Base-by-base conservation (phyloP, 495 filamentous ascomycete genomes). In the Neurospora sp. region DNA sequence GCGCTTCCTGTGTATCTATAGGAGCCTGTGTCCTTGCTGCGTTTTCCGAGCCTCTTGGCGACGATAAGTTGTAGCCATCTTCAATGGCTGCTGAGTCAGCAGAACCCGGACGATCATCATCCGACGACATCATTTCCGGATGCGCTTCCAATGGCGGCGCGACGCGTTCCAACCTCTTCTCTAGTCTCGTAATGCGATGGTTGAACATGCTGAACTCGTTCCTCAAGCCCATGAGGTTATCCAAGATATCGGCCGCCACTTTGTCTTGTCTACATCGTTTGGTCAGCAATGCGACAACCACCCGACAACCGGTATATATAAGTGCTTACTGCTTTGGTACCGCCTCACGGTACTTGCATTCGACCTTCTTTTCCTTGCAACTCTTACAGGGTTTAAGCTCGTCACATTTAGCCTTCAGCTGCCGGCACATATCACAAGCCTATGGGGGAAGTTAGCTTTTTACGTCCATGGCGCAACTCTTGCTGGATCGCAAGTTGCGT, bases 331-430 rank as follows among this genome's bases (percentile, higher is more conserved):
- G 89, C 73, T 91, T 91, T 37, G 89, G 89, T 16, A 88, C 88
- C 7, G 89, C 87, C 70, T 91, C 89, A 37, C 89, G 86, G 77
- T 91, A 92, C 76, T 86, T 85, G 81, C 90, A 92, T 27, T 86
- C 83, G 9, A 88, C 79, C 59, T 83, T 84, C 74, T 89, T 89
- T 72, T 89, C 87, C 69, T 83, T 83, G 73, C 87, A 89, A 53
- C 83, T 87, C 48, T 84, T 85, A 75, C 87, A 89, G 3, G 87
- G 89, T 79, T 86, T 89, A 70, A 83, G 83, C 82, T 92, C 90
- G 72, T 91, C 89, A 78, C 90, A 92, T 80, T 91, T 91, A 38
- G 89, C 89, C 78, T 92, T 92, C n/a, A 90, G 83, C 70, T 85
- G 81, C 69, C 90, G 85, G 81, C 90, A 92, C 76, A 85, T 86